Evolutionary conservation across 148 eudicot species (phyloP), one percentile per base, ranked within the genome.

Genomic region (Chenopodium formosanum): DNA sequence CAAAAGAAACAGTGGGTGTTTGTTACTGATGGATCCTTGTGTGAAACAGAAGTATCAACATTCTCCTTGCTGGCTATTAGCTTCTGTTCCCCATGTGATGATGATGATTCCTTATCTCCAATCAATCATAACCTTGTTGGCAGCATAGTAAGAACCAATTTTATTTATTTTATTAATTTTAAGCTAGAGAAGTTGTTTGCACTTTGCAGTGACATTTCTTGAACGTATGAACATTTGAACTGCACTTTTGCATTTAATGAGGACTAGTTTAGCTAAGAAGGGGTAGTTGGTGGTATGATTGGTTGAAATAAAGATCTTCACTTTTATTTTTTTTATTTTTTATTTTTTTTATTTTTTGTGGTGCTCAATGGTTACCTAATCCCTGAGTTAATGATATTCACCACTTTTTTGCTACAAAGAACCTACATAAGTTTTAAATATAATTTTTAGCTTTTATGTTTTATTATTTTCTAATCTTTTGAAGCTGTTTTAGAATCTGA

Each of bases 1-100:
- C 99, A 91, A 74, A 90, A 87, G 84, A 92, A 80, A 81, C 99
- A 94, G 83, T 94, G 99, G 99, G 92, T 91, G 81, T 95, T 95
- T 88, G 94, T 92, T 75, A 89, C 99, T 9, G 97, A 95, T 84
- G 93, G 95, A 81, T 90, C 97, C 65, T 60, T 82, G 60, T 75
- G 88, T 47, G 81, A 84, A 80, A 64, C 83, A 9, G 81, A 81
- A 20, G 90, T 80, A 80, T 80, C 87, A 73, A 60, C 84, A 62
- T 81, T 83, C 74, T 73, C 89, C 63, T 83, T 95, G 85, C 88
- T 95, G 83, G 99, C 99, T 76, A 92, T 95, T 80, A 88, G 90
- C 87, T 95, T 95, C 86, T 81, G 84, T 56, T 85, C 91, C 58
- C 91, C 94, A 9, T 80, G 82, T 83, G 75, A 66, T 31, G 91